These are phyloP conservation scores for Daucus carota DNA, from an alignment of 129 eudicot species.

Conservation along the genomic window DNA sequence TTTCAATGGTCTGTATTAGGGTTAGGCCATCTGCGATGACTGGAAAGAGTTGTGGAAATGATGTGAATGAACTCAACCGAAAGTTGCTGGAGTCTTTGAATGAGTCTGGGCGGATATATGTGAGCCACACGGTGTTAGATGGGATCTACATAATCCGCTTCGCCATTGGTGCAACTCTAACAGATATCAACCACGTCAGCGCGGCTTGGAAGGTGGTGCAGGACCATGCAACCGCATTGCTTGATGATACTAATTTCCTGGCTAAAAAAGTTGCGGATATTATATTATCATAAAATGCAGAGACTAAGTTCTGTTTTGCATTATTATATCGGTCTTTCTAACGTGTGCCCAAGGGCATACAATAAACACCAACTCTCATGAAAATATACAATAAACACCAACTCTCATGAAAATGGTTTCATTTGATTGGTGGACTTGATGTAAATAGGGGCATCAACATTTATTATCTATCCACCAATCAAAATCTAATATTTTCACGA, in stretches of 20 bases:
- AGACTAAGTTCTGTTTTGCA: not conserved
- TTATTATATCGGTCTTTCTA: too few relatives aligned
- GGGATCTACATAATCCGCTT: not conserved
- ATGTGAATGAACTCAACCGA: conserved; percentile 10
- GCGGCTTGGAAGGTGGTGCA: conserved; percentile 33
- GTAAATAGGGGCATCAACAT: too few relatives aligned
- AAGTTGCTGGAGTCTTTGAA: conserved; percentile 14
- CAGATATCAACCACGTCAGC: conserved; percentile 23
- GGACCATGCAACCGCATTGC: conserved; percentile 21
- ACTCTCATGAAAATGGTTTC: too few relatives aligned
- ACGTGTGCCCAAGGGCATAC: too few relatives aligned
- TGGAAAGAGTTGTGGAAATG: not conserved
- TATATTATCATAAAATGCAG: not conserved
- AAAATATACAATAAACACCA: too few relatives aligned
- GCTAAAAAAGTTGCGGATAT: not conserved
- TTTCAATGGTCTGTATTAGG: conserved; percentile 32
- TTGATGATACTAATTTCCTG: not conserved
- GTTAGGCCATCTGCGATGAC: not conserved
- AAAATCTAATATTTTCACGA: too few relatives aligned
- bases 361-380: too few relatives aligned
- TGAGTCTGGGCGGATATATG: conserved; percentile 3
- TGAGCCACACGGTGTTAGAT: not conserved
- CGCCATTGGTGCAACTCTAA: conserved; percentile 31
- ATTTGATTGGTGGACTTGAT: too few relatives aligned
- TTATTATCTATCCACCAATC: too few relatives aligned